A percentile compares a stretch with the other conserved stretches of the same genome.
phyloP scores from a whole-genome alignment of 176 grass and related monocot species.

The Ensete ventricosum region DNA sequence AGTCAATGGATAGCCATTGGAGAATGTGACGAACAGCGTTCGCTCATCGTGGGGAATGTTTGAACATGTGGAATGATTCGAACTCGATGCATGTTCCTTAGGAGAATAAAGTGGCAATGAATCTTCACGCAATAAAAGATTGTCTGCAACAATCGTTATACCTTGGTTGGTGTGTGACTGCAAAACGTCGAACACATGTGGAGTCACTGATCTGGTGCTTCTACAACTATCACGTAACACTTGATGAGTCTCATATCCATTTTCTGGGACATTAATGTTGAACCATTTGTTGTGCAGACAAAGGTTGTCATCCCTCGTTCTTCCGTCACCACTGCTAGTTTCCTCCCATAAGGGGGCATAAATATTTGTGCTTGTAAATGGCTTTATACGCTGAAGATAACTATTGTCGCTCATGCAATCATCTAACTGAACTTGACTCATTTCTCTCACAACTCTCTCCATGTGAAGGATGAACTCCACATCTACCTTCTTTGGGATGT shows the following conservation, averaged over 20 bases:
- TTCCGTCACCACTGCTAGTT: too few species aligned
- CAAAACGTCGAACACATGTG: too few species aligned
- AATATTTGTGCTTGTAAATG: not conserved
- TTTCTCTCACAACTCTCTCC: not conserved
- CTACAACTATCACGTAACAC: too few species aligned
- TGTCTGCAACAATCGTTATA: too few species aligned
- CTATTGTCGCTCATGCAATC: not conserved
- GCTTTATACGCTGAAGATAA: not conserved
- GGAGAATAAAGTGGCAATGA: not conserved
- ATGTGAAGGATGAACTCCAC: not conserved
- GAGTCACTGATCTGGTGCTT: too few species aligned
- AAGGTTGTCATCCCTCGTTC: too few species aligned
- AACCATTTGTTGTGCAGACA: too few species aligned
- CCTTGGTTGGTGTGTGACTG: too few species aligned
- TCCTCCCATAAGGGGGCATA: not conserved
- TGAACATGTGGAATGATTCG: not conserved
- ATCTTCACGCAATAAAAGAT: too few species aligned
- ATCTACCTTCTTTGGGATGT: not conserved
- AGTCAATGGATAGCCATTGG: conserved; percentile 47
- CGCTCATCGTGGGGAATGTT: conserved; percentile 42
- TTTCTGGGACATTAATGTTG: too few species aligned
- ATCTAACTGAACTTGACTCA: not conserved
- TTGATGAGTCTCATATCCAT: too few species aligned
- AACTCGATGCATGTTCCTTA: not conserved
- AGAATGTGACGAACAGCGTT: conserved; percentile 65